Conservation (phyloP, 1,284 basidiomycete genomes). For the Trametes pubescens region DNA sequence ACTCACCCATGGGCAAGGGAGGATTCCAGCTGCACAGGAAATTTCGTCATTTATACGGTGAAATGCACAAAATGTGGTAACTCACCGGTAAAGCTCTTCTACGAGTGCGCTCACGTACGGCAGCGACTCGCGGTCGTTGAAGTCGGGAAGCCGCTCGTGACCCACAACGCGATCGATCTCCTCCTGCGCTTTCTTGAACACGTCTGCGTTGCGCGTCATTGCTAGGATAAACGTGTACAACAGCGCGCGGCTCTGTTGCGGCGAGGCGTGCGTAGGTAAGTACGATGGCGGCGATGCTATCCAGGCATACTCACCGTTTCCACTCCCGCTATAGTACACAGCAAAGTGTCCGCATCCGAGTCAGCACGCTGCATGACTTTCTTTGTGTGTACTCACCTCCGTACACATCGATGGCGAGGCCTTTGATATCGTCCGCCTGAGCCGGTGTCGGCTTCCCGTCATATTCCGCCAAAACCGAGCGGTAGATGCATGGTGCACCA, state of each 20-base stretch:
- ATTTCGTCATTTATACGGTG: neutral
- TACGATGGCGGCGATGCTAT: too few species aligned
- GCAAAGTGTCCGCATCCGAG: too few species aligned
- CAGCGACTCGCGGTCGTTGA: slow-evolving; percentile 28
- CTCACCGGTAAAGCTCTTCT: slow-evolving; percentile 56
- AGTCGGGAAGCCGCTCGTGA: slow-evolving; percentile 28
- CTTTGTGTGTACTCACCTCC: slow-evolving; percentile 25
- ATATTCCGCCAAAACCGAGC: neutral
- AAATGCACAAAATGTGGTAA: neutral
- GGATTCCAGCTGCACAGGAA: slow-evolving; percentile 25
- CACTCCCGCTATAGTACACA: neutral
- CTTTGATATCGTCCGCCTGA: slow-evolving; percentile 32
- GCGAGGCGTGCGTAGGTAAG: neutral
- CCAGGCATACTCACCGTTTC: slow-evolving; percentile 32
- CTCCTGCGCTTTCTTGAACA: slow-evolving; percentile 27
- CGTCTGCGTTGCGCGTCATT: slow-evolving; percentile 26
- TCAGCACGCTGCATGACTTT: neutral
- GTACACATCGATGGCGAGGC: slow-evolving; percentile 29
- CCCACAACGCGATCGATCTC: slow-evolving; percentile 34
- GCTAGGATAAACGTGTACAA: slow-evolving; percentile 26
- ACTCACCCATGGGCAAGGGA: slow-evolving; percentile 23
- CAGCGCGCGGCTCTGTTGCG: slow-evolving; percentile 8
- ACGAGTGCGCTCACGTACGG: slow-evolving; percentile 53
- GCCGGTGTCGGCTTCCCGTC: neutral
- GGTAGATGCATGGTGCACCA: slow-evolving; percentile 1